Conservation (phyloP, 1,284 basidiomycete genomes). For the Ustilago vetiveriae region DNA sequence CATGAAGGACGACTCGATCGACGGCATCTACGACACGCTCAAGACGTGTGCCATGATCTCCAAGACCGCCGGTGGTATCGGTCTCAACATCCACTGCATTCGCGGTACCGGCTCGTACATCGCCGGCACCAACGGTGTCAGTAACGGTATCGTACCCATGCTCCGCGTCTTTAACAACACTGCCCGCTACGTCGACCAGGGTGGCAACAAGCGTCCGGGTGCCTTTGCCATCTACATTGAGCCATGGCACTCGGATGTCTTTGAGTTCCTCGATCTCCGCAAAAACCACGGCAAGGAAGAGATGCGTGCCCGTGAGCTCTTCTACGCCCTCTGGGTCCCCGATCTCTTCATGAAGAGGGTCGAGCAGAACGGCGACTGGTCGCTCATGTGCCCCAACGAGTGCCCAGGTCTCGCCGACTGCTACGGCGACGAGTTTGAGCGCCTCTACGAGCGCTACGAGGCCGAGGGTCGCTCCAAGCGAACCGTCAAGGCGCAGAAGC, state of each 20-base stretch:
- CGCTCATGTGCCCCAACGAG: constrained; percentile 97
- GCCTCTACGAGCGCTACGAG: constrained; percentile 89
- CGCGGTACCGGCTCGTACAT: constrained; percentile 90
- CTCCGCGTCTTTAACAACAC: constrained; percentile 98
- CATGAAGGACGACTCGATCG: constrained; percentile 99
- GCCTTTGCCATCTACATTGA: constrained; percentile 98
- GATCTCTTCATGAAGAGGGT: constrained; percentile 79
- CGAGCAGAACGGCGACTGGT: constrained; percentile 82
- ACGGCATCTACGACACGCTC: constrained; percentile 98
- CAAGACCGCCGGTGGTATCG: constrained; percentile 98
- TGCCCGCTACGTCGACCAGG: constrained; percentile 98
- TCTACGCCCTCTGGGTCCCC: constrained; percentile 98
- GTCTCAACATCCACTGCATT: constrained; percentile 94
- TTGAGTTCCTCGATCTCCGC: constrained; percentile 95
- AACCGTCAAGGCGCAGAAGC: constrained; percentile 92
- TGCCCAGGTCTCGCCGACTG: constrained; percentile 90
- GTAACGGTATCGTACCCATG: constrained; percentile 99
- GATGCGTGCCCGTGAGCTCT: constrained; percentile 92
- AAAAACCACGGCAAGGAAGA: constrained; percentile 99
- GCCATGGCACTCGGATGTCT: constrained; percentile 97
- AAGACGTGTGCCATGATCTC: constrained; percentile 99
- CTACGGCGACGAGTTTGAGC: constrained; percentile 90
- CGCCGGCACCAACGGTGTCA: constrained; percentile 95
- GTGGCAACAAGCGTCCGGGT: constrained; percentile 98
- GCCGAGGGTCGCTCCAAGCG: constrained; percentile 87